Evolutionary conservation across 805 yeast species (phyloP), one percentile per base, ranked within the genome.

Genomic region (Candida pseudofarinosa): DNA sequence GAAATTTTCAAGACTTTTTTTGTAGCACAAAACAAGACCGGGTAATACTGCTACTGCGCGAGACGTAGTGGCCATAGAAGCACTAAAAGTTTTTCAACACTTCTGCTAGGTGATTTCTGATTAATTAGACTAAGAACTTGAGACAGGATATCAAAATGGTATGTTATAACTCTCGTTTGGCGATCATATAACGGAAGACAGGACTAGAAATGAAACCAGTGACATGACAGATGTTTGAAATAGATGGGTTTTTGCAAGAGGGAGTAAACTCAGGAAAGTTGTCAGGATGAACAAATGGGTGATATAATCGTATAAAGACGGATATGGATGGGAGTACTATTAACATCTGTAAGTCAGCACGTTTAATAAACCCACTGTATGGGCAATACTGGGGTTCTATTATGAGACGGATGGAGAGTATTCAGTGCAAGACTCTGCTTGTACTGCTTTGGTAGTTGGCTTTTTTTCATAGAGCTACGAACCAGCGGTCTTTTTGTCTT

Each of bases 51-150:
- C 28, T 23, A 23, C 28, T 23, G 28, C 28, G 28, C 10, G 28
- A 23, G 10, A 23, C 6, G 28, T 23, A 23, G 28, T 23, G 28
- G 28, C 28, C 28, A 6, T 7, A 23, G 28, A 10, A 23, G 10
- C 28, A 23, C 28, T 23, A 23, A 23, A 39, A 39, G 37, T 39
- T 39, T 39, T 39, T 39, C 38, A 39, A 33, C 32, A 16, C 20
- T 13, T 23, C 28, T 23, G 28, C 28, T 23, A 23, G 28, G 28
- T 23, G 28, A 23, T 23, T 23, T 23, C 28, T 23, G 28, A 23
- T 7, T 23, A 23, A 23, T 23, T 10, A 23, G 28, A 23, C 28
- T 23, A 23, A 23, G 28, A 23, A 23, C 28, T 23, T 23, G 28
- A 23, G 28, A 23, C 28, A 23, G 28, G 6, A 23, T 23, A 7